Evolutionary conservation across 805 yeast genomes (phyloP).

Genomic region (Nakazawaea laoshanensis): DNA sequence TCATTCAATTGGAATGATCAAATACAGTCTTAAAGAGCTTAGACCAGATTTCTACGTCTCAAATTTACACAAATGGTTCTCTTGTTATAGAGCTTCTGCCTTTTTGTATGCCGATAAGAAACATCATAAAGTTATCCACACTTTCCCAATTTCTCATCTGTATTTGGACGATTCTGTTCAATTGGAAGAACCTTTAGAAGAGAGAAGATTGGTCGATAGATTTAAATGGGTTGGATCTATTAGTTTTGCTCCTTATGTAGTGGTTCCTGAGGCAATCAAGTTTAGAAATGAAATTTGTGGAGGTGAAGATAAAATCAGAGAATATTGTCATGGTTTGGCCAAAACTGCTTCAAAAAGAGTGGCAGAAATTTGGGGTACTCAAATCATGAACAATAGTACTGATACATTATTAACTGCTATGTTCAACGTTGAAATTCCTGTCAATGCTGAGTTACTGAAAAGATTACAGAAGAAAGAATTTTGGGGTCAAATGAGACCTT

Average conservation of each 20-base stretch:
- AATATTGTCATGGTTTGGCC: conserved; percentile 40
- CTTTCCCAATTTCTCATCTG: conserved; percentile 49
- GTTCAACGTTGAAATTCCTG: conserved; percentile 34
- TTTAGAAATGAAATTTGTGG: conserved; percentile 50
- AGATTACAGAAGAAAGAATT: conserved; percentile 9
- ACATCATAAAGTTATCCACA: conserved; percentile 41
- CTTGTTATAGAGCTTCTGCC: conserved; percentile 49
- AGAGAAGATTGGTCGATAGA: conserved; percentile 28
- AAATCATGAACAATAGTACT: conserved; percentile 26
- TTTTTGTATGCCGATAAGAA: conserved; percentile 46
- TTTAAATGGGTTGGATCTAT: conserved; percentile 46
- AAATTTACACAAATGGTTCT: conserved; percentile 67
- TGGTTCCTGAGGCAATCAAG: conserved; percentile 39
- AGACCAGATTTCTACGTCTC: conserved; percentile 54
- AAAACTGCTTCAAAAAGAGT: conserved; percentile 30
- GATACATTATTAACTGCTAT: conserved; percentile 29
- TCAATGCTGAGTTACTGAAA: conserved; percentile 9
- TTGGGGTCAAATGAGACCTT: conserved; percentile 9
- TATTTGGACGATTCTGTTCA: conserved; percentile 27
- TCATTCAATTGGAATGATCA: conserved; percentile 52
- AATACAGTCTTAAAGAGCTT: conserved; percentile 29
- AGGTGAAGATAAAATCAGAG: conserved; percentile 44
- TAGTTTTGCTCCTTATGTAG: conserved; percentile 31
- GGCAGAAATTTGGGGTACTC: conserved; percentile 30
- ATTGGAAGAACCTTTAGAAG: conserved; percentile 16